These are phyloP conservation scores for Calendula officinalis DNA, from an alignment of 129 eudicot genomes.

Conservation along the genomic window DNA sequence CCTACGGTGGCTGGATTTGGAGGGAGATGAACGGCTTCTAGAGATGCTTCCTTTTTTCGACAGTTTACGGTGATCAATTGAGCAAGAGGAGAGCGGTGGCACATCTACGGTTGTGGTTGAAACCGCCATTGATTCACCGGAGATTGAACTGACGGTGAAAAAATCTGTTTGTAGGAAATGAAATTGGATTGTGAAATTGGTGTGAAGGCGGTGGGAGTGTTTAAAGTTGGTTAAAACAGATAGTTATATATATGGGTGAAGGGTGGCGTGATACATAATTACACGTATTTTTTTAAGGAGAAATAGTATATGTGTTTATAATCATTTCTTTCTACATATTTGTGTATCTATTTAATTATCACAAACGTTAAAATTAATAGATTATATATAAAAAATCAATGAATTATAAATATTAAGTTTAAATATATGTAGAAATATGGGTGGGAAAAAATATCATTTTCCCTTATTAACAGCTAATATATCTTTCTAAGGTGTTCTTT, in stretches of 20 bases:
- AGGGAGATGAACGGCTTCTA: constrained; percentile 20
- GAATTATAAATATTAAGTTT: too few species aligned
- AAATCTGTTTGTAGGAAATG: not conserved
- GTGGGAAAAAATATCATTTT: too few species aligned
- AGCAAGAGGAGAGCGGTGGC: constrained; percentile 21
- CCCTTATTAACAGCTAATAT: too few species aligned
- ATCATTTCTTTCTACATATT: too few species aligned
- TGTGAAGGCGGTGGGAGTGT: constrained; percentile 1
- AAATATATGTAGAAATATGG: too few species aligned
- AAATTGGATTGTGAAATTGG: not conserved
- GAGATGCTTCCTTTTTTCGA: constrained; percentile 43
- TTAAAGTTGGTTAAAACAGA: not conserved
- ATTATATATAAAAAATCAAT: too few species aligned
- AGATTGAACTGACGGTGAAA: not conserved
- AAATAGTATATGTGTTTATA: too few species aligned
- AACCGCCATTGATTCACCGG: constrained; percentile 17
- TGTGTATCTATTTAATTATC: too few species aligned
- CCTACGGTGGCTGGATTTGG: constrained; percentile 25
- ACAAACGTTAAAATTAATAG: too few species aligned
- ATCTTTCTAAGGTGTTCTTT: too few species aligned
- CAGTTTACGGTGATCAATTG: constrained; percentile 44
- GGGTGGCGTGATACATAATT: not conserved
- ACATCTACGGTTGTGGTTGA: constrained; percentile 5
- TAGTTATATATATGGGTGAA: constrained; percentile 7
- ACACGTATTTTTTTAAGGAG: too few species aligned